Evolutionary conservation across 2,329 filamentous ascomycete genomes (phyloP).

Genomic region (Microthyrium microscopicum): DNA sequence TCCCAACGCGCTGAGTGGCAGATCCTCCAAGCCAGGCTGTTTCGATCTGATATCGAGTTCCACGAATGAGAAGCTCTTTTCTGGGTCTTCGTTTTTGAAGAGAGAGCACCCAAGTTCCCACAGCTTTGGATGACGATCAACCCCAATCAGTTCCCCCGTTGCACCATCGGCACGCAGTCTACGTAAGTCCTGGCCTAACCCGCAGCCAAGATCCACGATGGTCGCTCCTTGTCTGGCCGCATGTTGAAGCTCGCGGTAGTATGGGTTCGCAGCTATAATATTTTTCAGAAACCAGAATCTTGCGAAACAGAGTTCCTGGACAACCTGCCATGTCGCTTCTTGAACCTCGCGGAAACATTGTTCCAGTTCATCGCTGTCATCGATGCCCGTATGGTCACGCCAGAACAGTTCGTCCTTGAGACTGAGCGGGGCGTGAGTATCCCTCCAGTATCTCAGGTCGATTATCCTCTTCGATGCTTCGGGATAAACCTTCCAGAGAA

Average conservation of each 20-base stretch:
- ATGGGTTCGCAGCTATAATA: neutral
- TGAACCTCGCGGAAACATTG: too few relatives aligned
- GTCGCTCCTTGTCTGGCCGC: neutral
- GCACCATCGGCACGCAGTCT: neutral
- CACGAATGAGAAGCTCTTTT: slow-evolving; percentile 1
- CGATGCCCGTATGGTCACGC: too few relatives aligned
- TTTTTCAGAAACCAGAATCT: neutral
- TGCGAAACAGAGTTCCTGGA: neutral
- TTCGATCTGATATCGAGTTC: neutral
- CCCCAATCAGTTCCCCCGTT: neutral
- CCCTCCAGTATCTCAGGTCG: too few relatives aligned
- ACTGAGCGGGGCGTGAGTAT: too few relatives aligned
- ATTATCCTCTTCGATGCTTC: too few relatives aligned
- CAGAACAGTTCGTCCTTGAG: too few relatives aligned
- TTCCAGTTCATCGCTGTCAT: too few relatives aligned
- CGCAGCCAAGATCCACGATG: neutral
- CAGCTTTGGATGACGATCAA: neutral
- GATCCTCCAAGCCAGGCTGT: neutral
- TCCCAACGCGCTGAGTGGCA: neutral
- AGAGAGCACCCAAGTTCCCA: neutral
- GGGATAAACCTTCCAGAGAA: too few relatives aligned
- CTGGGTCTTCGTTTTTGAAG: slow-evolving; percentile 1
- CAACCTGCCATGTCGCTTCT: too few relatives aligned
- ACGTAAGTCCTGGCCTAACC: neutral
- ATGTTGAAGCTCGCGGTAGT: neutral